phyloP scores from a whole-genome alignment of 169 alveolate genomes.

The Plasmodium berghei region DNA sequence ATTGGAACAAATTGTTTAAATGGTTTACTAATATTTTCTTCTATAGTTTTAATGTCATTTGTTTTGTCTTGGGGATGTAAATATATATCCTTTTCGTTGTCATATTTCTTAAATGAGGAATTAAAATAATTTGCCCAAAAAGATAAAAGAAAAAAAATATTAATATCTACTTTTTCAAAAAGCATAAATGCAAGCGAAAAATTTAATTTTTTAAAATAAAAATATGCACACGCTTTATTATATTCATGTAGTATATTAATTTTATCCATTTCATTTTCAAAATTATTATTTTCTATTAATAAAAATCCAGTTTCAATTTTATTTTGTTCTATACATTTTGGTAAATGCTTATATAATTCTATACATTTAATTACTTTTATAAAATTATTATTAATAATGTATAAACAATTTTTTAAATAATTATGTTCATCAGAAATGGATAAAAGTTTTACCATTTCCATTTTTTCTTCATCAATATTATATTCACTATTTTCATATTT shows the following conservation, averaged over 20 bases:
- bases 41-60: not conserved
- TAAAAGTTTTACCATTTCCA: not conserved
- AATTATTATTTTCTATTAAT: conserved; percentile 27
- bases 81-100: not conserved
- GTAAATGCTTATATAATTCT: conserved; percentile 28
- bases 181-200: conserved; percentile 32
- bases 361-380: conserved; percentile 26
- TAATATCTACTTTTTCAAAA: conserved; percentile 19
- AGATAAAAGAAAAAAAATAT: conserved; percentile 18
- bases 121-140: conserved; percentile 37
- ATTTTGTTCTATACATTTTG: conserved; percentile 35
- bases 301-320: conserved; percentile 45
- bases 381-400: conserved; percentile 17
- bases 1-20: no score
- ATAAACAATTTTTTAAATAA: conserved; percentile 7
- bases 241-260: conserved; percentile 12
- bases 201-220: conserved; percentile 7
- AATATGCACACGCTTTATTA: conserved; percentile 64
- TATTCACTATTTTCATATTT: not conserved
- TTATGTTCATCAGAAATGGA: not conserved
- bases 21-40: not conserved
- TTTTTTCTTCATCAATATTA: not conserved
- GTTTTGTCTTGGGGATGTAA: not conserved
- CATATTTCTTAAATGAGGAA: not conserved
- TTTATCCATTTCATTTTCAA: conserved; percentile 25